Evolutionary conservation across 1,284 basidiomycete genomes (phyloP).

Genomic region (Caloboletus firmus): DNA sequence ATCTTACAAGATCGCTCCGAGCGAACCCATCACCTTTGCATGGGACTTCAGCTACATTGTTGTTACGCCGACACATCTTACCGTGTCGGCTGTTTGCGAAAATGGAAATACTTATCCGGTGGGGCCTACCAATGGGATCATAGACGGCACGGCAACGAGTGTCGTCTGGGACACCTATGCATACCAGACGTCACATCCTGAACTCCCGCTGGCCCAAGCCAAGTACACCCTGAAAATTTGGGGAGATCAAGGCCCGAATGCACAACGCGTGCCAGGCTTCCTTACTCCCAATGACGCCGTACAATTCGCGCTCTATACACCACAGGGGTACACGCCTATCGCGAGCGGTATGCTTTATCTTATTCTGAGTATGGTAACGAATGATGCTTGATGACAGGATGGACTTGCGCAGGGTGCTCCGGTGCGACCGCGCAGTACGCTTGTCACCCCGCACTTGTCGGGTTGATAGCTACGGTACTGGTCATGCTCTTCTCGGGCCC

Average conservation of each 20-base stretch:
- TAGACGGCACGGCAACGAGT: slow-evolving; percentile 66
- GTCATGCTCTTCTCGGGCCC: slow-evolving; percentile 71
- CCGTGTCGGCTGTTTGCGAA: slow-evolving; percentile 76
- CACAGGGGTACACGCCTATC: slow-evolving; percentile 70
- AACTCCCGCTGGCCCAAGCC: slow-evolving; percentile 67
- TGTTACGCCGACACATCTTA: slow-evolving; percentile 69
- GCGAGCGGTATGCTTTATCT: slow-evolving; percentile 50
- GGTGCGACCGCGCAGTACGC: slow-evolving; percentile 45
- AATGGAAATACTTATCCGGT: slow-evolving; percentile 88
- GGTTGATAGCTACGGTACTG: slow-evolving; percentile 61
- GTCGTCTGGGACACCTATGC: slow-evolving; percentile 82
- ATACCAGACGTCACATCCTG: slow-evolving; percentile 67
- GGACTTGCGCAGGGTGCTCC: slow-evolving; percentile 71
- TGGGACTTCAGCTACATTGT: slow-evolving; percentile 83
- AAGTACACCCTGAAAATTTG: slow-evolving; percentile 78
- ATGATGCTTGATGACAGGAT: slow-evolving; percentile 48
- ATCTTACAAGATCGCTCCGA: slow-evolving; percentile 82
- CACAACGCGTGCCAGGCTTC: slow-evolving; percentile 58
- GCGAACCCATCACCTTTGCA: slow-evolving; percentile 77
- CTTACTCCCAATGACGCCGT: slow-evolving; percentile 69
- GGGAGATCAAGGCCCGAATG: slow-evolving; percentile 74
- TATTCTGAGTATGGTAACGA: not conserved
- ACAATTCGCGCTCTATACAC: slow-evolving; percentile 82
- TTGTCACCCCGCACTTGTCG: slow-evolving; percentile 61
- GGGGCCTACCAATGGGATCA: slow-evolving; percentile 70